Evolutionary conservation across 2,329 filamentous ascomycete species (phyloP).

Genomic region (Madurella fahalii): DNA sequence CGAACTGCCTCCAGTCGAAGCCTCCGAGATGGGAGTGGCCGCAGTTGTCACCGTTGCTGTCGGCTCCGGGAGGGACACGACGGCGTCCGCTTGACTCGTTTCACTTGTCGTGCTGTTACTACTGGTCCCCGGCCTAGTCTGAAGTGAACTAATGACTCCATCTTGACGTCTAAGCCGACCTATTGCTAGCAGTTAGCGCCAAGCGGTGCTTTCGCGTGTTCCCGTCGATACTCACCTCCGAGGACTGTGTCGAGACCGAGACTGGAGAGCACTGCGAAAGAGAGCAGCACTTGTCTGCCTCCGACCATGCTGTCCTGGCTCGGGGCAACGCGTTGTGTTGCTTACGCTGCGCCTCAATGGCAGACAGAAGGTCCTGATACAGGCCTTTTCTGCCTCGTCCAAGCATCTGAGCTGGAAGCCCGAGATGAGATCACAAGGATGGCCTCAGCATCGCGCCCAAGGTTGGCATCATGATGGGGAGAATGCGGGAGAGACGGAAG

Average conservation of each 20-base stretch:
- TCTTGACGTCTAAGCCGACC: slow-evolving; percentile 16
- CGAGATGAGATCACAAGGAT: slow-evolving; percentile 14
- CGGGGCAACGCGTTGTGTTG: slow-evolving; percentile 8
- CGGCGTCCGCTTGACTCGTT: slow-evolving; percentile 1
- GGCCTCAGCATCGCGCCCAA: slow-evolving; percentile 19
- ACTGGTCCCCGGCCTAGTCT: slow-evolving; percentile 2
- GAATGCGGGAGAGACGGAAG: slow-evolving; percentile 5
- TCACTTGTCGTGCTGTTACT: slow-evolving; percentile 7
- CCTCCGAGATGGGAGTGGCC: neutral
- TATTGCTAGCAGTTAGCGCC: slow-evolving; percentile 11
- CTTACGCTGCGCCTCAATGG: slow-evolving; percentile 8
- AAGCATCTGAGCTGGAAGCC: slow-evolving; percentile 17
- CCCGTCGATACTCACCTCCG: slow-evolving; percentile 21
- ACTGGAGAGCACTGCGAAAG: slow-evolving; percentile 24
- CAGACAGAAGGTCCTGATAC: slow-evolving; percentile 10
- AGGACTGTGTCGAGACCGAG: slow-evolving; percentile 22
- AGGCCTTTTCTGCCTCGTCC: slow-evolving; percentile 15
- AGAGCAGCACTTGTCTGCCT: slow-evolving; percentile 25
- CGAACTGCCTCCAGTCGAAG: neutral
- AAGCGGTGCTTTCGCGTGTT: neutral
- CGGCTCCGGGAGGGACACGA: neutral
- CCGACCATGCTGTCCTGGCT: slow-evolving; percentile 25
- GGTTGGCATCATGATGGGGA: slow-evolving; percentile 10
- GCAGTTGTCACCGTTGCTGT: slow-evolving; percentile 7
- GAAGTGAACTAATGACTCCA: slow-evolving; percentile 2